Conservation (phyloP, 1,284 basidiomycete species). For the Salmacisia buchloeana region DNA sequence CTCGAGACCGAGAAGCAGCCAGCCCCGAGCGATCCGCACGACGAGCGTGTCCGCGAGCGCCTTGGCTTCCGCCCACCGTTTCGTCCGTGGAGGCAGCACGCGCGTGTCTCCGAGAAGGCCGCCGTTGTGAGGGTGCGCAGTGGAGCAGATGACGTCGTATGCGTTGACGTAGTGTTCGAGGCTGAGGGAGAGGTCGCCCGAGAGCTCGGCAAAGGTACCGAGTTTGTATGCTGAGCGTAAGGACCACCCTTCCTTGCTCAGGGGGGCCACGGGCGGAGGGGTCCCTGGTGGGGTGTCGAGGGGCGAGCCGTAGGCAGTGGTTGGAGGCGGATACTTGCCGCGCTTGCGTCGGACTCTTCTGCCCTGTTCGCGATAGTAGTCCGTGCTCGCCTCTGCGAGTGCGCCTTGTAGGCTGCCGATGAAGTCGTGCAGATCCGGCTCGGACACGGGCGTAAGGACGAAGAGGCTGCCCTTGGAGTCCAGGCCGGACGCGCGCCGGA, state of each 20-base stretch:
- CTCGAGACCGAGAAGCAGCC: constrained; percentile 55
- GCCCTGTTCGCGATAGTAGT: no score
- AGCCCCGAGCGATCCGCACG: constrained; percentile 54
- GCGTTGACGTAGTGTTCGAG: constrained; percentile 20
- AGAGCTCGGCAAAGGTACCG: constrained; percentile 88
- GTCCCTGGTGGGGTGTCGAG: neutral
- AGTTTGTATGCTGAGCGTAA: constrained; percentile 97
- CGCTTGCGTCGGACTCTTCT: no score
- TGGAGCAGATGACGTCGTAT: constrained; percentile 20
- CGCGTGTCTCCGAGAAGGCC: constrained; percentile 61
- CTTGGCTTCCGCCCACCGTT: constrained; percentile 96
- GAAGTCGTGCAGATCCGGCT: constrained; percentile 61
- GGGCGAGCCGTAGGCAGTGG: constrained; percentile 18
- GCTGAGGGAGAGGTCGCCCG: constrained; percentile 72
- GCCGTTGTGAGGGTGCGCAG: constrained; percentile 12
- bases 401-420: constrained; percentile 70
- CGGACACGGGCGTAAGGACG: constrained; percentile 82
- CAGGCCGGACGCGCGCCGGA: constrained; percentile 77
- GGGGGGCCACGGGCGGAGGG: constrained; percentile 22
- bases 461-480: constrained; percentile 88
- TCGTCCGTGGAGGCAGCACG: constrained; percentile 81
- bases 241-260: constrained; percentile 83
- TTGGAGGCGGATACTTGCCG: constrained; percentile 59
- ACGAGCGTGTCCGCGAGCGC: constrained; percentile 69
- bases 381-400: constrained; percentile 76